Evolutionary conservation across 257 asterid species (phyloP).

Genomic region (Thymus mandschuricus): DNA sequence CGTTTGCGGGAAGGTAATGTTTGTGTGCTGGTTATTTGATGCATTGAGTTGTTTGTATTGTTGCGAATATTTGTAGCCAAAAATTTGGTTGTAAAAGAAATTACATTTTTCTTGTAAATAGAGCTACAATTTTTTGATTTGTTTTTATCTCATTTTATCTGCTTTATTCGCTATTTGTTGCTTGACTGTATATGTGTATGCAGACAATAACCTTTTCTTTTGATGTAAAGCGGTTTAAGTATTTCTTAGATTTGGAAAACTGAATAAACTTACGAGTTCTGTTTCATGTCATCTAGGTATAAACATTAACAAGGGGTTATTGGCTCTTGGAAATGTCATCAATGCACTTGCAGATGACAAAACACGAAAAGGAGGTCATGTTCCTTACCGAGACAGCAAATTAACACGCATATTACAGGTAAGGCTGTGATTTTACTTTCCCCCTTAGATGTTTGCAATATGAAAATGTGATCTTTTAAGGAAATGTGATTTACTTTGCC

Average conservation of each 20-base stretch:
- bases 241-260: neutral
- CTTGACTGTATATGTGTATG: neutral
- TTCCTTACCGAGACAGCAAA: slow-evolving; percentile 99
- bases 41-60: slow-evolving; percentile 1
- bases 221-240: neutral
- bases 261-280: slow-evolving; percentile 21
- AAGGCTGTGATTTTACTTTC: slow-evolving; percentile 22
- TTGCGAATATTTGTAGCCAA: neutral
- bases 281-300: slow-evolving; percentile 60
- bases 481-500: neutral
- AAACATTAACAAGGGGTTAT: slow-evolving; percentile 92
- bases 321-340: slow-evolving; percentile 97
- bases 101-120: neutral
- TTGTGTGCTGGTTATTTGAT: slow-evolving; percentile 4
- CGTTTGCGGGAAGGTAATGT: slow-evolving; percentile 89
- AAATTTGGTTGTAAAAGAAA: no score
- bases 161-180: neutral
- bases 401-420: slow-evolving; percentile 92
- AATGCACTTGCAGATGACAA: slow-evolving; percentile 97
- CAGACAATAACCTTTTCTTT: slow-evolving; percentile 1
- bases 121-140: neutral
- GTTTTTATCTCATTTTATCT: slow-evolving; percentile 1
- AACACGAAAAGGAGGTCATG: slow-evolving; percentile 93
- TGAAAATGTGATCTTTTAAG: neutral
- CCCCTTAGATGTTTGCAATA: slow-evolving; percentile 6